These are phyloP conservation scores for Dunaliella primolecta DNA, from an alignment of 139 green algal species.

Conservation along the genomic window DNA sequence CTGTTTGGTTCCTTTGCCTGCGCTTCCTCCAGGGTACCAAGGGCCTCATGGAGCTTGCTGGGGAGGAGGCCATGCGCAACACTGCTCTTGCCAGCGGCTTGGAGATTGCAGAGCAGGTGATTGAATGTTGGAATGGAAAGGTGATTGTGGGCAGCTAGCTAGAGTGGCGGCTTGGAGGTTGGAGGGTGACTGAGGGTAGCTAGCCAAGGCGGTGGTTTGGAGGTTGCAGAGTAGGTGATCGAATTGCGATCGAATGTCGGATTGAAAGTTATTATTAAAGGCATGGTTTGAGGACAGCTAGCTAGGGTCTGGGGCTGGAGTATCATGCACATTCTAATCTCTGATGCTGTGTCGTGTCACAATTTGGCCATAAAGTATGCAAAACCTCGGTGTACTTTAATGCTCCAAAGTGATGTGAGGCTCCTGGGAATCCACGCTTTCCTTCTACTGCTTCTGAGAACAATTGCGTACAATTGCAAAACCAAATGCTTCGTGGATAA, in stretches of 20 bases:
- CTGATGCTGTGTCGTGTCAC: too few relatives aligned
- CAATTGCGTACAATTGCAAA: not conserved
- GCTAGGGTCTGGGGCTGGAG: not conserved
- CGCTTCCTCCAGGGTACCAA: too few relatives aligned
- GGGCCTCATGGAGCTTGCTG: not conserved
- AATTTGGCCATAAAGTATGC: too few relatives aligned
- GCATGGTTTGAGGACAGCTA: not conserved
- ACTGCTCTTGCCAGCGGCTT: not conserved
- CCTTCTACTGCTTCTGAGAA: not conserved
- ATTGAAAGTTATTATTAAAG: not conserved
- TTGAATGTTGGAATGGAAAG: not conserved
- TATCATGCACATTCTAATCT: too few relatives aligned
- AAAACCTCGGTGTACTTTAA: too few relatives aligned
- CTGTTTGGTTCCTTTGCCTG: too few relatives aligned
- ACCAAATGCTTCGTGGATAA: not conserved
- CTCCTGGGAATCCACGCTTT: not conserved
- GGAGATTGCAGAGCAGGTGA: not conserved
- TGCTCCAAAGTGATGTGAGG: too few relatives aligned
- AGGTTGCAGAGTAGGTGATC: not conserved
- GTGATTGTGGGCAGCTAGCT: not conserved
- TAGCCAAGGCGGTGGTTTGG: not conserved
- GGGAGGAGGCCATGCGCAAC: slow-evolving; percentile 2
- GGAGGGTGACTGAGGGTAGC: not conserved
- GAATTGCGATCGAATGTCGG: not conserved
- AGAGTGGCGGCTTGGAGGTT: not conserved